Evolutionary conservation across 1,139 yeast species (phyloP).

Genomic region (Taphrina pruni): DNA sequence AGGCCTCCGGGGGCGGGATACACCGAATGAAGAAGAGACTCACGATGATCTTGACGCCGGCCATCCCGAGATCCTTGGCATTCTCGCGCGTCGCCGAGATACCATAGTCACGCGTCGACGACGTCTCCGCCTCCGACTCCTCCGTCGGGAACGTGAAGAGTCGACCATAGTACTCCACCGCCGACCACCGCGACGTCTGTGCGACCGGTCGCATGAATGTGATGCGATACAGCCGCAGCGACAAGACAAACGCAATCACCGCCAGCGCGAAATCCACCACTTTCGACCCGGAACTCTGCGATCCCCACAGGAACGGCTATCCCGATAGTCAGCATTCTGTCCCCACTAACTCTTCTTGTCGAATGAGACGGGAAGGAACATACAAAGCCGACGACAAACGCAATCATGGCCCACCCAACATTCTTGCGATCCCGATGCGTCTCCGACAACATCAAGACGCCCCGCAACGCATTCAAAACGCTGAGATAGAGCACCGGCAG

Average conservation of each 20-base stretch:
- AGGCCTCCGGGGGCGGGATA: slow-evolving; percentile 31
- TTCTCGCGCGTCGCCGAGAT: slow-evolving; percentile 16
- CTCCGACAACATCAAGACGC: slow-evolving; percentile 14
- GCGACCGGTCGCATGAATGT: slow-evolving; percentile 22
- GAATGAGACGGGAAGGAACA: not conserved
- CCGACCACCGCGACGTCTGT: slow-evolving; percentile 26
- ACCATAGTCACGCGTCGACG: slow-evolving; percentile 19
- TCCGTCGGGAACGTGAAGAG: slow-evolving; percentile 28
- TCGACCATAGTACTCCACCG: slow-evolving; percentile 13
- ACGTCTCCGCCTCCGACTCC: slow-evolving; percentile 10
- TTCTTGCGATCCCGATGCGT: slow-evolving; percentile 17
- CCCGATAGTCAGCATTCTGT: not conserved
- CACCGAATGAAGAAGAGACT: slow-evolving; percentile 29
- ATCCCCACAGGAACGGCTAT: slow-evolving; percentile 30
- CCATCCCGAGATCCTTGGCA: slow-evolving; percentile 22
- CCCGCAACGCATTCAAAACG: slow-evolving; percentile 20
- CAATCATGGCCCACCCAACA: slow-evolving; percentile 16
- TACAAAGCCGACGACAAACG: slow-evolving; percentile 22
- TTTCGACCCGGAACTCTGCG: slow-evolving; percentile 30
- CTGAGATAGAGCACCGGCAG: slow-evolving; percentile 26
- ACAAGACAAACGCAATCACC: slow-evolving; percentile 27
- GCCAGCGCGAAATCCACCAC: slow-evolving; percentile 30
- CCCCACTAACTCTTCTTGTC: not conserved
- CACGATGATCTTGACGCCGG: slow-evolving; percentile 15
- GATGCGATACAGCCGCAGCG: slow-evolving; percentile 26